phyloP scores from a whole-genome alignment of 1,284 basidiomycete genomes.

The Stygiomarasmius scandens region DNA sequence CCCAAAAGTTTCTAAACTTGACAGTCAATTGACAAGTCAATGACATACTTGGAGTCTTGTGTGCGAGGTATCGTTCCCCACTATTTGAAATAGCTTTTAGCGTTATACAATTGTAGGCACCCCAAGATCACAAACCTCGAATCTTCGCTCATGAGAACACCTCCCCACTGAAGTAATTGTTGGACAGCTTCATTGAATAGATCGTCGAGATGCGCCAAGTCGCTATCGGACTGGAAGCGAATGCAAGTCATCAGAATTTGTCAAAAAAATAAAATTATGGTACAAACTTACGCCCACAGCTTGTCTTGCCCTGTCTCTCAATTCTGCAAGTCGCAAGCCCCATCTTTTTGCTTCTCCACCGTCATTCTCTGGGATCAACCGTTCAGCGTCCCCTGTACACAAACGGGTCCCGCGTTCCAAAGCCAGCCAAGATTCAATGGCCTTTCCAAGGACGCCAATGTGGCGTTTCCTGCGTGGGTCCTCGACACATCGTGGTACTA shows the following conservation, averaged over 20 bases:
- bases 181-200: constrained; percentile 82
- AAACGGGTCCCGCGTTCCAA: constrained; percentile 70
- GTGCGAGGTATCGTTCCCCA: constrained; percentile 76
- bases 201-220: constrained; percentile 58
- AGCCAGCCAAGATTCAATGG: constrained; percentile 71
- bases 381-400: constrained; percentile 58
- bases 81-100: constrained; percentile 40
- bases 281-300: constrained; percentile 4
- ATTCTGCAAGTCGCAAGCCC: constrained; percentile 63
- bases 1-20: constrained; percentile 67
- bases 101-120: constrained; percentile 11
- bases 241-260: constrained; percentile 17
- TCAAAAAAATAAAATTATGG: constrained; percentile 9
- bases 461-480: constrained; percentile 81
- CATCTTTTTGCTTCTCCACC: constrained; percentile 75
- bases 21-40: constrained; percentile 74
- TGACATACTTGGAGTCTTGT: constrained; percentile 72
- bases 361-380: constrained; percentile 41
- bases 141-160: constrained; percentile 76
- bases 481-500: constrained; percentile 81
- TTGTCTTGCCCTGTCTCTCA: constrained; percentile 57
- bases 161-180: constrained; percentile 81
- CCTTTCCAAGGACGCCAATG: constrained; percentile 78
- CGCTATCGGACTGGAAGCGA: constrained; percentile 3
- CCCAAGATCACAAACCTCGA: constrained; percentile 54